phyloP scores from a whole-genome alignment of 176 grass and related monocot genomes.

The Eragrostis nindensis region DNA sequence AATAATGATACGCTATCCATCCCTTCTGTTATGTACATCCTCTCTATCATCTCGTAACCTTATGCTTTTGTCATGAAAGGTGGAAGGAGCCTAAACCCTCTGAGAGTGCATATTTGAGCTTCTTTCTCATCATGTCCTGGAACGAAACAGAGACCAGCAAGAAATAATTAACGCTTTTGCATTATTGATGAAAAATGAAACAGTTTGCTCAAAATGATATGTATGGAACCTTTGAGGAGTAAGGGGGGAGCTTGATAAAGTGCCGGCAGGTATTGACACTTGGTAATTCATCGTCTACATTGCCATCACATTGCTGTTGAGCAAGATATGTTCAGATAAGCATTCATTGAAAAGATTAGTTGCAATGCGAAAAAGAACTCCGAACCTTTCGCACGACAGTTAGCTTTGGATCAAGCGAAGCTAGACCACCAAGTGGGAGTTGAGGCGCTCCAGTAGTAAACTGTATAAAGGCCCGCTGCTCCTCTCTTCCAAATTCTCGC shows the following conservation, averaged over 20 bases:
- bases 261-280: constrained; percentile 76
- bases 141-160: constrained; percentile 11
- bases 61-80: constrained; percentile 46
- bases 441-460: constrained; percentile 74
- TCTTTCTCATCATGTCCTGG: constrained; percentile 60
- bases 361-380: neutral
- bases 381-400: constrained; percentile 70
- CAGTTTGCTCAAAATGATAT: neutral
- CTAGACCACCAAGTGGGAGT: constrained; percentile 67
- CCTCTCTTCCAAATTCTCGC: constrained; percentile 55
- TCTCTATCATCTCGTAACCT: neutral
- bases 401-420: constrained; percentile 62
- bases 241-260: constrained; percentile 76
- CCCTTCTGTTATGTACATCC: constrained; percentile 25
- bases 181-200: constrained; percentile 10
- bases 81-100: constrained; percentile 65
- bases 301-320: constrained; percentile 56
- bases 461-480: constrained; percentile 63
- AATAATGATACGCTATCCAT: neutral
- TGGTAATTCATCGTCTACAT: constrained; percentile 55
- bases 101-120: constrained; percentile 47
- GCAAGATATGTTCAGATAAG: constrained; percentile 20
- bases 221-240: constrained; percentile 68
- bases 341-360: constrained; percentile 26
- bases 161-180: neutral